Evolutionary conservation across 768 basidiomycete genomes (phyloP).

Genomic region (Lentinula detonsa): DNA sequence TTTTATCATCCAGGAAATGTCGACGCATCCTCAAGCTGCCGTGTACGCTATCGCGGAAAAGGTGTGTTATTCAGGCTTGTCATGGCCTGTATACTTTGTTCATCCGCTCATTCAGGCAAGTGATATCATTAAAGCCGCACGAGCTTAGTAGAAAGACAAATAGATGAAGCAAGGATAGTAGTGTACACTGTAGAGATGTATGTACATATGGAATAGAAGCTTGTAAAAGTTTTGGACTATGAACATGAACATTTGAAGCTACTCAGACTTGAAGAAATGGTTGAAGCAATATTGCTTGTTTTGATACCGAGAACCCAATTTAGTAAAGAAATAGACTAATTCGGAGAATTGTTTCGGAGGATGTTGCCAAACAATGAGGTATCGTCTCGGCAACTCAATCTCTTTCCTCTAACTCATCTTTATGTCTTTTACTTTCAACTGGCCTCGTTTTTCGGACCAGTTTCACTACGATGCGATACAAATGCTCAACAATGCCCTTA

Average conservation of each 20-base stretch:
- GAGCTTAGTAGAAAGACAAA: not conserved
- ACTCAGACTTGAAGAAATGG: too few relatives aligned
- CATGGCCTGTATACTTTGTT: not conserved
- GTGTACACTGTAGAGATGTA: too few relatives aligned
- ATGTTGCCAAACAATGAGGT: not conserved
- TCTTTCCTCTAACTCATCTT: not conserved
- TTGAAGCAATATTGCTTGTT: too few relatives aligned
- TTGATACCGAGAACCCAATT: not conserved
- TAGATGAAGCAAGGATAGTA: too few relatives aligned
- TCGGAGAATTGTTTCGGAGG: not conserved
- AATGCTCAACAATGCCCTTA: slow-evolving; percentile 95
- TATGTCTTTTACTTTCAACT: slow-evolving; percentile 92
- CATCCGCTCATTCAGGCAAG: not conserved
- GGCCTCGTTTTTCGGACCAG: slow-evolving; percentile 95
- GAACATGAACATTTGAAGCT: too few relatives aligned
- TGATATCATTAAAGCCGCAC: not conserved
- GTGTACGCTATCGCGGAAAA: slow-evolving; percentile 5
- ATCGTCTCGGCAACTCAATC: not conserved
- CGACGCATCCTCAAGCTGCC: not conserved
- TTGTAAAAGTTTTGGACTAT: too few relatives aligned
- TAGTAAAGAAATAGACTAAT: not conserved
- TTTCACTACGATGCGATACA: slow-evolving; percentile 95
- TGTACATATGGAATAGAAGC: too few relatives aligned
- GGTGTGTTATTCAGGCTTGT: not conserved
- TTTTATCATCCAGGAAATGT: not conserved